A percentile compares a stretch with the other conserved stretches of the same genome.
Evolutionary conservation across 129 eudicot species (phyloP).

Genomic region (Tagetes patula): DNA sequence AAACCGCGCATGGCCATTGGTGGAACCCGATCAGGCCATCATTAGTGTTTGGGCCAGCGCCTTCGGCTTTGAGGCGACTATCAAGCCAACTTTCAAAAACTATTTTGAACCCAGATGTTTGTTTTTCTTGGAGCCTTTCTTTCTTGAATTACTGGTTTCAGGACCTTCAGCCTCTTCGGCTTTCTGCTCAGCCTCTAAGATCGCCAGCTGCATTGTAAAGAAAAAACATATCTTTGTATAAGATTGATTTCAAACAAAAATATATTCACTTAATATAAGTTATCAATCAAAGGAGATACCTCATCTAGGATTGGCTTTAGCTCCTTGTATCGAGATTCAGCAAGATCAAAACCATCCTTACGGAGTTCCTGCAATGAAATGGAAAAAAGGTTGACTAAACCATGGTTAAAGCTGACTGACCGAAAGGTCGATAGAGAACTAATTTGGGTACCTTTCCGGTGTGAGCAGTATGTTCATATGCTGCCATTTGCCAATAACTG

Average conservation of each 20-base stretch:
- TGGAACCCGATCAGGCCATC: slow-evolving; percentile 9
- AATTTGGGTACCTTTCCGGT: slow-evolving; percentile 77
- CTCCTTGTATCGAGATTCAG: slow-evolving; percentile 85
- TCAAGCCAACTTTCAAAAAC: slow-evolving; percentile 16
- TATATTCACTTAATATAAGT: not conserved
- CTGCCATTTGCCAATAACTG: slow-evolving; percentile 99
- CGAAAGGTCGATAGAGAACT: slow-evolving; percentile 8
- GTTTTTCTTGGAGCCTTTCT: slow-evolving; percentile 68
- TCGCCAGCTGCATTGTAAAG: slow-evolving; percentile 53
- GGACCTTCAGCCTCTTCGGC: slow-evolving; percentile 95
- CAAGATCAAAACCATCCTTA: slow-evolving; percentile 98
- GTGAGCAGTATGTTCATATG: slow-evolving; percentile 95
- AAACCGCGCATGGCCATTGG: not conserved
- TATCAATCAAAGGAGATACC: slow-evolving; percentile 41
- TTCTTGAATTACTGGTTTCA: slow-evolving; percentile 61
- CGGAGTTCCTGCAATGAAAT: slow-evolving; percentile 75
- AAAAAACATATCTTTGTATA: not conserved
- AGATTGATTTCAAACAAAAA: not conserved
- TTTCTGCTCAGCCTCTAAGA: slow-evolving; percentile 91
- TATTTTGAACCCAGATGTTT: slow-evolving; percentile 52
- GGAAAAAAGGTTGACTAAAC: slow-evolving; percentile 7
- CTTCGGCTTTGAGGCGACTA: slow-evolving; percentile 9
- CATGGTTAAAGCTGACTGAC: slow-evolving; percentile 17
- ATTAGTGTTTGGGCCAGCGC: not conserved
- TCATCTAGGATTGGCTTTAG: slow-evolving; percentile 96